These are phyloP conservation scores for Aspergillus jensenii DNA, from an alignment of 2,329 filamentous ascomycete genomes.

Conservation along the genomic window DNA sequence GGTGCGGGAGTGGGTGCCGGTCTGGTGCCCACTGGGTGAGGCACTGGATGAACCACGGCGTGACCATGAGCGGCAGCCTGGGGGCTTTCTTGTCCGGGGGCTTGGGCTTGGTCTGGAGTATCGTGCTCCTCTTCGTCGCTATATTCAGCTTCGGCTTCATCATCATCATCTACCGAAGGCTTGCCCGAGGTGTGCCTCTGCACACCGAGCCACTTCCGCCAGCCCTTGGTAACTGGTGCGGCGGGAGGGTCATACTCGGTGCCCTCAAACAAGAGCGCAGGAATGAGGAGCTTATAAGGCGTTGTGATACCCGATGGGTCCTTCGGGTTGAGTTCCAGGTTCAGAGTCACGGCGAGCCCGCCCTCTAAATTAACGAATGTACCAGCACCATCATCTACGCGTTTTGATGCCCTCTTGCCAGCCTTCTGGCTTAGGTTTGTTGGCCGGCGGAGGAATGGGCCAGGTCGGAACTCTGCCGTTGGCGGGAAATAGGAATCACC, in stretches of 20 bases:
- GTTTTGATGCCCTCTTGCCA: conserved; percentile 56
- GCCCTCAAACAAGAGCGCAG: conserved; percentile 63
- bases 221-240: conserved; percentile 36
- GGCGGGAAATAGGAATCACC: conserved; percentile 36
- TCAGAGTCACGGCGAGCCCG: conserved; percentile 82
- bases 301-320: conserved; percentile 86
- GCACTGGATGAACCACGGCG: background rate
- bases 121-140: conserved; percentile 20
- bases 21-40: background rate
- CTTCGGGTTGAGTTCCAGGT: conserved; percentile 81
- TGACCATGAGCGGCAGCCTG: background rate
- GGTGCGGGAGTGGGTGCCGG: background rate
- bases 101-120: conserved; percentile 3
- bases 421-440: conserved; percentile 67
- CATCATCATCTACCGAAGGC: conserved; percentile 15
- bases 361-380: conserved; percentile 72
- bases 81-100: background rate
- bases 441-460: conserved; percentile 65
- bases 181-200: conserved; percentile 28
- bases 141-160: conserved; percentile 19
- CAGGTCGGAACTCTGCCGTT: conserved; percentile 32
- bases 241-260: conserved; percentile 39
- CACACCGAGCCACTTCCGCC: conserved; percentile 39
- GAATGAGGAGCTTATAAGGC: conserved; percentile 83
- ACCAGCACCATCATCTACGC: conserved; percentile 51